Evolutionary conservation across 768 basidiomycete species (phyloP).

Genomic region (Xerocomellus dryophilus): DNA sequence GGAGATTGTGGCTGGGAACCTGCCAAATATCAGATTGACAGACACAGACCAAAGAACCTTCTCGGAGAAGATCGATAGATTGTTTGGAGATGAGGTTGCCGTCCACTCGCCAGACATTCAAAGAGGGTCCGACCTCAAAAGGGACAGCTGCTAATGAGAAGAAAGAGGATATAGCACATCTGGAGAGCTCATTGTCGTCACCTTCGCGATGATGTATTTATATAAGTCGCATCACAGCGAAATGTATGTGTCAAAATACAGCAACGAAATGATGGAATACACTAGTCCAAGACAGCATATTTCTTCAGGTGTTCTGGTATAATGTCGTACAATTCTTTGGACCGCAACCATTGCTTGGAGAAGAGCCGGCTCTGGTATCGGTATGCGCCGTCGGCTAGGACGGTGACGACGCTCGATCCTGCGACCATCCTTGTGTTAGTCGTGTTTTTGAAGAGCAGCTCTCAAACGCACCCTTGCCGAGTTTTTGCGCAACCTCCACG

Average conservation of each 20-base stretch:
- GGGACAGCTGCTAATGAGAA: too few species aligned
- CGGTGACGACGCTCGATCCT: conserved; percentile 85
- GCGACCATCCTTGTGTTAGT: neutral
- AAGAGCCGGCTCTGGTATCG: conserved; percentile 96
- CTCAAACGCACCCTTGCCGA: conserved; percentile 66
- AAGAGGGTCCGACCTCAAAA: too few species aligned
- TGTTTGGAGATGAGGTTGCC: too few species aligned
- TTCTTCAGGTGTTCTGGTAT: conserved; percentile 86
- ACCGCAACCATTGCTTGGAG: conserved; percentile 86
- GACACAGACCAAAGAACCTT: too few species aligned
- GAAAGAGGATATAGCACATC: too few species aligned
- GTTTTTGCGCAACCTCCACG: conserved; percentile 75
- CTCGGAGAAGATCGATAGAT: too few species aligned
- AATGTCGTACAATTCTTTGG: conserved; percentile 70
- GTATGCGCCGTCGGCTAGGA: conserved; percentile 94
- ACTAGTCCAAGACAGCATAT: conserved; percentile 80
- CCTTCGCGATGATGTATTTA: neutral
- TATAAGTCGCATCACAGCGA: neutral
- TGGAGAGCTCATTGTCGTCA: too few species aligned
- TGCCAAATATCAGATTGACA: too few species aligned
- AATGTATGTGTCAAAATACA: neutral
- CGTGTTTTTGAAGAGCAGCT: neutral
- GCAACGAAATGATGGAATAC: neutral
- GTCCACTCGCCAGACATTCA: too few species aligned
- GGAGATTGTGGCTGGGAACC: too few species aligned